Evolutionary conservation across 768 basidiomycete genomes (phyloP).

Genomic region (Tephrocybe sp.): DNA sequence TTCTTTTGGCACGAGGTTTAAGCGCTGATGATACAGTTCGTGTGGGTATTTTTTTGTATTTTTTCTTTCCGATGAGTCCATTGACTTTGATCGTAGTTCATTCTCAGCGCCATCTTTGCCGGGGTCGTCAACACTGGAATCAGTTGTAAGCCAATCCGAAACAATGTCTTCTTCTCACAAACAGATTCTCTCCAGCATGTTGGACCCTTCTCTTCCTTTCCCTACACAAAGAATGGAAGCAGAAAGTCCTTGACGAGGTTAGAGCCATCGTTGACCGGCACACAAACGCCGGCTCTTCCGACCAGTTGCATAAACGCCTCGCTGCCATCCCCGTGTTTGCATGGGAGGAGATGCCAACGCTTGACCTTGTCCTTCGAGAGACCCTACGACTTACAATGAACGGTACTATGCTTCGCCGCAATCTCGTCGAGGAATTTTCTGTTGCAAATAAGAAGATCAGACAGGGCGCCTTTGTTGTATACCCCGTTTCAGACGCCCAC

Average conservation of each 20-base stretch:
- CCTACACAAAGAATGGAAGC: constrained; percentile 33
- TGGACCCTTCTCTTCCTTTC: constrained; percentile 35
- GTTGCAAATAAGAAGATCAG: constrained; percentile 22
- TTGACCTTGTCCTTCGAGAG: constrained; percentile 37
- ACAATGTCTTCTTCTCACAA: not conserved
- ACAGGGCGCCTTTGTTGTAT: constrained; percentile 34
- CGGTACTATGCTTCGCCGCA: constrained; percentile 32
- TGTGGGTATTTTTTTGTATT: constrained; percentile 13
- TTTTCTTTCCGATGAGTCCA: too few species aligned
- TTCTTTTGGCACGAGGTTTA: constrained; percentile 13
- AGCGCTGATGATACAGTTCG: constrained; percentile 21
- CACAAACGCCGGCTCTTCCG: constrained; percentile 22
- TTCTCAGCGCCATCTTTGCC: constrained; percentile 33
- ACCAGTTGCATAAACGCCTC: constrained; percentile 33
- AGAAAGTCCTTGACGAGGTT: constrained; percentile 27
- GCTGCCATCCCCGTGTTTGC: constrained; percentile 30
- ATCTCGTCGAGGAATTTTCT: constrained; percentile 25
- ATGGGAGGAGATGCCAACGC: constrained; percentile 39
- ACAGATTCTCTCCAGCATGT: constrained; percentile 25
- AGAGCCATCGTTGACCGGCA: constrained; percentile 26
- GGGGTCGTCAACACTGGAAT: constrained; percentile 34
- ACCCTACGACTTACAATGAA: constrained; percentile 33
- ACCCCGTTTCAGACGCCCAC: constrained; percentile 29
- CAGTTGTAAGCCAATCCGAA: constrained; percentile 21
- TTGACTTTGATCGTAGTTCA: too few species aligned